Conservation (phyloP, 345 rosid genomes). For the Lepidium africanum region DNA sequence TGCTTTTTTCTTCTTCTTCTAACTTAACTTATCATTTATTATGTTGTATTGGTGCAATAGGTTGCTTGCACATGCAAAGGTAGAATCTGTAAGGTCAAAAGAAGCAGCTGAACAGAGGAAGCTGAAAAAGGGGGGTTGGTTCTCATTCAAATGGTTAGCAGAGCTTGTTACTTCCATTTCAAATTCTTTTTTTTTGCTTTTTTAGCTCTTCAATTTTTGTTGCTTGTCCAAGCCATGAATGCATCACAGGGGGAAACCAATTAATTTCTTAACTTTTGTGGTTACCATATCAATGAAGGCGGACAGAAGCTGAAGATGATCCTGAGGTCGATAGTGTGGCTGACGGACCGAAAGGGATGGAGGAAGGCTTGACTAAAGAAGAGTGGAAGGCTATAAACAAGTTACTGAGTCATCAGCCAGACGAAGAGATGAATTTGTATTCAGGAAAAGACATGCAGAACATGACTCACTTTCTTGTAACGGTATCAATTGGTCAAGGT, state of each 20-base stretch:
- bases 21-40: constrained; percentile 1
- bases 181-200: neutral
- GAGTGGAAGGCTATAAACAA: constrained; percentile 95
- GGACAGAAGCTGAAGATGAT: constrained; percentile 46
- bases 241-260: neutral
- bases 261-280: constrained; percentile 11
- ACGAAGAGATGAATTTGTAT: constrained; percentile 52
- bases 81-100: constrained; percentile 83
- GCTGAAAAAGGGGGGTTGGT: constrained; percentile 79
- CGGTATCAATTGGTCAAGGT: constrained; percentile 75
- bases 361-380: constrained; percentile 79
- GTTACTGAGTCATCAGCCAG: constrained; percentile 83
- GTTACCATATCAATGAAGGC: constrained; percentile 40
- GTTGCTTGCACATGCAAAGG: constrained; percentile 99
- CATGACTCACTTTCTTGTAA: constrained; percentile 67
- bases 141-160: constrained; percentile 76
- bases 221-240: neutral
- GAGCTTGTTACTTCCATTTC: constrained; percentile 11
- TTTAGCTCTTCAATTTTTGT: neutral
- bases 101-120: constrained; percentile 87
- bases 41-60: constrained; percentile 33
- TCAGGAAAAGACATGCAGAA: constrained; percentile 81
- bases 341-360: constrained; percentile 40
- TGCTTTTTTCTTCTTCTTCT: constrained; percentile 1
- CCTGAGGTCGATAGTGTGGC: constrained; percentile 35